Conservation (phyloP, 441 rosid species). For the Melastoma candidum region DNA sequence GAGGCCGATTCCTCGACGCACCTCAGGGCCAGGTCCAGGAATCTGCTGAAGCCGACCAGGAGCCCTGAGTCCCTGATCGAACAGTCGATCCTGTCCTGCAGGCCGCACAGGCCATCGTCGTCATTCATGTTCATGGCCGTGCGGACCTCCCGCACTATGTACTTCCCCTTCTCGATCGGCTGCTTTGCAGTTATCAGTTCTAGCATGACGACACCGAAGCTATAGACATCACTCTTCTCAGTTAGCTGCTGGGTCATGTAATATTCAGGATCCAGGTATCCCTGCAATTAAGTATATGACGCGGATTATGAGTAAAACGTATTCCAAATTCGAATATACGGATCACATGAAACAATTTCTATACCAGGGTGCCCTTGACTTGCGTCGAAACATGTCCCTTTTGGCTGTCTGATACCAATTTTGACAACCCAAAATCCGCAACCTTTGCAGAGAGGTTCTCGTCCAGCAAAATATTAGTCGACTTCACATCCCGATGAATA, state of each 20-base stretch:
- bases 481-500: slow-evolving; percentile 89
- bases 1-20: slow-evolving; percentile 30
- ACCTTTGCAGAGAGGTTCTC: slow-evolving; percentile 87
- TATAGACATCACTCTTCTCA: slow-evolving; percentile 93
- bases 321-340: background rate
- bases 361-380: slow-evolving; percentile 95
- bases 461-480: slow-evolving; percentile 80
- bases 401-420: slow-evolving; percentile 73
- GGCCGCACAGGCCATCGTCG: slow-evolving; percentile 56
- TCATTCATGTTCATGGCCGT: slow-evolving; percentile 30
- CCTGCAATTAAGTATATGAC: slow-evolving; percentile 32
- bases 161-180: slow-evolving; percentile 87
- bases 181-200: slow-evolving; percentile 77
- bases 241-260: slow-evolving; percentile 92
- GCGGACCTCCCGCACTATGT: slow-evolving; percentile 69
- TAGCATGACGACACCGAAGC: slow-evolving; percentile 89
- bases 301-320: no score
- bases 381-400: slow-evolving; percentile 97
- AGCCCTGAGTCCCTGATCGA: background rate
- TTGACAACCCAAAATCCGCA: slow-evolving; percentile 96
- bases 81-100: slow-evolving; percentile 65
- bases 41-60: slow-evolving; percentile 1
- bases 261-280: slow-evolving; percentile 95
- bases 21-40: slow-evolving; percentile 12
- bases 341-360: no score